These are phyloP conservation scores for Xylaria digitata DNA, from an alignment of 2,329 filamentous ascomycete genomes.

Conservation along the genomic window DNA sequence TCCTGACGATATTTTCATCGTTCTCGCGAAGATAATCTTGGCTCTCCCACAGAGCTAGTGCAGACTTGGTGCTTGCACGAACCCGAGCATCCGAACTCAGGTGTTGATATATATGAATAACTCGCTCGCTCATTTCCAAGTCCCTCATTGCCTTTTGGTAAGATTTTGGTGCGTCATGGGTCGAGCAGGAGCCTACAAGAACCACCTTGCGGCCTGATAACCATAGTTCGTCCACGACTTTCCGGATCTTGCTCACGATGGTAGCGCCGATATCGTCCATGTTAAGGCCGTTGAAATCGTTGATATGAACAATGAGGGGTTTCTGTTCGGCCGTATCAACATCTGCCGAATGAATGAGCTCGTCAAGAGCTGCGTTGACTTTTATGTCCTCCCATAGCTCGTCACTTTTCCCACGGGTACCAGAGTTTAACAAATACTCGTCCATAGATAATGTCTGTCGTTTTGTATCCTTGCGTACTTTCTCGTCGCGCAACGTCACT, in stretches of 20 bases:
- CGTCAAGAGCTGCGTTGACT: constrained; percentile 66
- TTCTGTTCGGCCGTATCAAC: constrained; percentile 50
- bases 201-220: constrained; percentile 77
- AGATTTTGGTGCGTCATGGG: constrained; percentile 60
- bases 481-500: constrained; percentile 39
- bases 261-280: constrained; percentile 73
- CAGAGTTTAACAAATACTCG: constrained; percentile 56
- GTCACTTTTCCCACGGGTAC: constrained; percentile 52
- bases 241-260: constrained; percentile 76
- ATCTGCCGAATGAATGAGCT: constrained; percentile 63
- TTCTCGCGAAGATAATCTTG: constrained; percentile 46
- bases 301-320: constrained; percentile 78
- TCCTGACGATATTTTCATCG: constrained; percentile 45
- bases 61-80: not conserved
- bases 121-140: constrained; percentile 54
- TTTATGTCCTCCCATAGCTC: constrained; percentile 73
- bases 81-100: not conserved
- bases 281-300: constrained; percentile 83
- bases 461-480: constrained; percentile 41
- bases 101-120: constrained; percentile 42
- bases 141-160: constrained; percentile 56
- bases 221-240: constrained; percentile 77
- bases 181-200: constrained; percentile 81
- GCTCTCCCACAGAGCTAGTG: constrained; percentile 30
- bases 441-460: constrained; percentile 54